Conservation (phyloP, 2,329 filamentous ascomycete genomes). For the Clonostachys rhizophaga region DNA sequence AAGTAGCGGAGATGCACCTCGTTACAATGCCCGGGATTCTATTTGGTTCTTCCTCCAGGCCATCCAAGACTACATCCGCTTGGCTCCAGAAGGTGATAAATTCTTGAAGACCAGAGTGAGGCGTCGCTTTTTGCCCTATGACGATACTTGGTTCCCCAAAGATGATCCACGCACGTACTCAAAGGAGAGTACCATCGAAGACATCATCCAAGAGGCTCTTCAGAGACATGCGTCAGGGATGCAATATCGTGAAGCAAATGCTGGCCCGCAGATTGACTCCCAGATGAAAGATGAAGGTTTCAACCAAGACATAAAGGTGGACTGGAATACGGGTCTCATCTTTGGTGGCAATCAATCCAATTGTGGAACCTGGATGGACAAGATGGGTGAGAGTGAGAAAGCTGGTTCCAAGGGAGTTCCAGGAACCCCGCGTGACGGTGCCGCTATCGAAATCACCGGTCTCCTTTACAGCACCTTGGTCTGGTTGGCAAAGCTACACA, state of each 20-base stretch:
- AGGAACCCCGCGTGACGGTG: slow-evolving; percentile 93
- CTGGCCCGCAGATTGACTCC: slow-evolving; percentile 78
- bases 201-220: slow-evolving; percentile 88
- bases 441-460: slow-evolving; percentile 91
- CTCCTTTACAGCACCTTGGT: slow-evolving; percentile 83
- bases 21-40: slow-evolving; percentile 95
- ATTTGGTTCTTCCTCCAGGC: slow-evolving; percentile 98
- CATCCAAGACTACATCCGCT: slow-evolving; percentile 85
- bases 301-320: slow-evolving; percentile 83
- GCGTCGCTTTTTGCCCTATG: slow-evolving; percentile 87
- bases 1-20: slow-evolving; percentile 75
- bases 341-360: slow-evolving; percentile 93
- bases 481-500: slow-evolving; percentile 70
- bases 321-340: slow-evolving; percentile 85
- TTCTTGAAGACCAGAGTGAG: slow-evolving; percentile 74
- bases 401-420: slow-evolving; percentile 91
- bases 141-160: slow-evolving; percentile 88
- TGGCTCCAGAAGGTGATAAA: slow-evolving; percentile 70
- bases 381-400: slow-evolving; percentile 97
- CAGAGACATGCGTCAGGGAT: slow-evolving; percentile 89
- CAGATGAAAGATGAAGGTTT: slow-evolving; percentile 95
- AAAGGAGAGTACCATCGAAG: slow-evolving; percentile 73
- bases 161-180: slow-evolving; percentile 85
- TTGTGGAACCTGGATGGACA: slow-evolving; percentile 99
- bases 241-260: slow-evolving; percentile 92